Percentiles rank a stretch among this genome's conserved stretches.
phyloP scores from a whole-genome alignment of 805 yeast species.

The Saccharomycopsis olivae region DNA sequence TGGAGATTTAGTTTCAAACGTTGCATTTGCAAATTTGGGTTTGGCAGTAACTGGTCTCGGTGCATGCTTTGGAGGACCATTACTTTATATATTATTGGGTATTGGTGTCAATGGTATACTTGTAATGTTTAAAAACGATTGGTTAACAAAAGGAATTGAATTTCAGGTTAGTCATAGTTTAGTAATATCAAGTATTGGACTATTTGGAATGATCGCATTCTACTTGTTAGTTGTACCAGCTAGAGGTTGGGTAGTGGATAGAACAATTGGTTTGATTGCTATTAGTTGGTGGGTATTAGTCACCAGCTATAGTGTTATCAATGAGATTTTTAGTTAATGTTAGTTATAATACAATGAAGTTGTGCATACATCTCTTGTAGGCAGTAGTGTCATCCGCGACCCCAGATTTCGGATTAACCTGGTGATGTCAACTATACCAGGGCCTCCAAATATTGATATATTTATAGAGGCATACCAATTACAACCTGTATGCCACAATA shows the following conservation, averaged over 20 bases:
- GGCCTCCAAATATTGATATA: too few relatives aligned
- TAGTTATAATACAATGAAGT: too few relatives aligned
- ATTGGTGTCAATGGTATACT: slow-evolving; percentile 66
- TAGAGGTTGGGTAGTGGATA: slow-evolving; percentile 36
- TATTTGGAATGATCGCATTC: slow-evolving; percentile 30
- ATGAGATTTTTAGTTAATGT: too few relatives aligned
- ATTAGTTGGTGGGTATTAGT: slow-evolving; percentile 24
- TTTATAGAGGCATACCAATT: too few relatives aligned
- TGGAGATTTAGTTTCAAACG: slow-evolving; percentile 79
- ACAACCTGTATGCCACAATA: too few relatives aligned
- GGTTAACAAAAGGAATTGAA: neutral
- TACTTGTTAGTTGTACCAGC: slow-evolving; percentile 33
- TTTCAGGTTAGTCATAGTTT: slow-evolving; percentile 32
- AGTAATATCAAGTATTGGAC: slow-evolving; percentile 29
- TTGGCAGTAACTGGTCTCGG: slow-evolving; percentile 85
- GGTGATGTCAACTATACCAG: too few relatives aligned
- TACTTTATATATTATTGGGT: slow-evolving; percentile 68
- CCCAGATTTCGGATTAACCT: too few relatives aligned
- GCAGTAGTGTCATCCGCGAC: too few relatives aligned
- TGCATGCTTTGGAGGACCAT: slow-evolving; percentile 91
- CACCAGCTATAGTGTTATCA: slow-evolving; percentile 20
- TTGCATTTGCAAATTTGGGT: slow-evolving; percentile 71
- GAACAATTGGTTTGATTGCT: slow-evolving; percentile 27
- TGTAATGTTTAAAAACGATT: slow-evolving; percentile 22
- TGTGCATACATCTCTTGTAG: too few relatives aligned